These are phyloP conservation scores for Trichosporon inkin DNA, from an alignment of 1,284 basidiomycete species.

Conservation along the genomic window DNA sequence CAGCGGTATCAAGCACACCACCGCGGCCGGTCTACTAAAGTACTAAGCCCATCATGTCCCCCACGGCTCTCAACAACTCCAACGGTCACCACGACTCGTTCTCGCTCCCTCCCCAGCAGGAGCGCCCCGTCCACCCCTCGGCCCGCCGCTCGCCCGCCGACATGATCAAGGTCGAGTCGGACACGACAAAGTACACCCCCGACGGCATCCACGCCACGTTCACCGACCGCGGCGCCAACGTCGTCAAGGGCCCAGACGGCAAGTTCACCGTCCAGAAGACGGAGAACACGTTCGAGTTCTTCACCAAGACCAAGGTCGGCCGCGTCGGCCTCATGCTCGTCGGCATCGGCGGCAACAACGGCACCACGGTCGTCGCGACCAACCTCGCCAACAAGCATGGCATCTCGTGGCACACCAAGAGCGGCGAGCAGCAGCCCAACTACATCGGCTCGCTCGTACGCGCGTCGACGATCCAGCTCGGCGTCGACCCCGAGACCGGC, in stretches of 20 bases:
- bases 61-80: slow-evolving; percentile 41
- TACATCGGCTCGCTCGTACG: slow-evolving; percentile 88
- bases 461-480: slow-evolving; percentile 89
- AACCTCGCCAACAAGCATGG: slow-evolving; percentile 94
- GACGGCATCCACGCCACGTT: slow-evolving; percentile 76
- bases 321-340: slow-evolving; percentile 97
- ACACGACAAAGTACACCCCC: slow-evolving; percentile 73
- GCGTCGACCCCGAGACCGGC: slow-evolving; percentile 72
- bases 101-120: slow-evolving; percentile 55
- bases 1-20: slow-evolving; percentile 51
- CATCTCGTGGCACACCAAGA: slow-evolving; percentile 93
- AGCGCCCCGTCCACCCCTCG: slow-evolving; percentile 85
- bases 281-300: slow-evolving; percentile 79
- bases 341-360: slow-evolving; percentile 96
- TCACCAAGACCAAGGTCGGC: slow-evolving; percentile 78
- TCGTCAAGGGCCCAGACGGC: slow-evolving; percentile 59
- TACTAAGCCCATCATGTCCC: slow-evolving; percentile 42
- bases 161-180: slow-evolving; percentile 73
- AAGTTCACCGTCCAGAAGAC: slow-evolving; percentile 69
- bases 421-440: slow-evolving; percentile 88
- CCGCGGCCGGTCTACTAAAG: slow-evolving; percentile 46
- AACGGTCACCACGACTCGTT: slow-evolving; percentile 45
- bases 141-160: slow-evolving; percentile 65
- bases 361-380: slow-evolving; percentile 88
- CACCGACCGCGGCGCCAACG: slow-evolving; percentile 74